Base-by-base conservation (phyloP, 2,329 filamentous ascomycete species). In the Harringtonia lauricola region DNA sequence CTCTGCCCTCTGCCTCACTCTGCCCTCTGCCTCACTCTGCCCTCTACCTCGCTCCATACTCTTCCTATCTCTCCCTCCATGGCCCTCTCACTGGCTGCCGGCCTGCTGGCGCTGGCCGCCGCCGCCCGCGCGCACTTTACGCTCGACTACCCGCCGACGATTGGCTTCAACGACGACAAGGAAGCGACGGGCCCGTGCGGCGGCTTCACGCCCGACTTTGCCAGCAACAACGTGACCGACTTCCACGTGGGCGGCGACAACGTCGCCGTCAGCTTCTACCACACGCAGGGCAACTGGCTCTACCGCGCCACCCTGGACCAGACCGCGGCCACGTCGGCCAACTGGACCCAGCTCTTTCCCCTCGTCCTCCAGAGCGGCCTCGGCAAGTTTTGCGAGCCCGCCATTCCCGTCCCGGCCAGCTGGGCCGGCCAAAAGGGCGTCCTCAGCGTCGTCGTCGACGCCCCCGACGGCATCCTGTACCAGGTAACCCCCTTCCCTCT, bases 171-270 rank as follows among this genome's bases (percentile, higher is more conserved):
- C 46, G 70, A 72, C 38, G 63, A 69, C 30, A 57, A 64, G 26
- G 63, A 74, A 47, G 57, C 45, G 52, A 59, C 56, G 6, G 62
- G 54, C 1, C 77, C 76, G 22, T 81, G 76, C 57, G 77, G 77
- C 48, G 71, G 73, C 49, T 68, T 68, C 55, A 60, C 62, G 0
- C 62, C 71, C 28, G 61, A 71, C 49, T 66, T 74, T 42, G 38
- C 52, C 43, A 51, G 50, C 8, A 50, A 57, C 49, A 62, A 62
- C 38, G 51, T 62, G 21, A 64, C 65, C 42, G 63, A 76, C 51
- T 79, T 79, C 58, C 68, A 77, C 54, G 70, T 79, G 46, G 72
- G 62, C 51, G 74, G 75, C 51, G 70, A 78, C 50, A 60, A 69
- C 45, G 61, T 79, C 29, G 64, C 65, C 47, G 54, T 71, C 40